Percentiles rank a stretch among this genome's conserved stretches.
These are phyloP conservation scores for Pleurotus ostreatus DNA, from an alignment of 768 basidiomycete genomes.

Conservation along the genomic window DNA sequence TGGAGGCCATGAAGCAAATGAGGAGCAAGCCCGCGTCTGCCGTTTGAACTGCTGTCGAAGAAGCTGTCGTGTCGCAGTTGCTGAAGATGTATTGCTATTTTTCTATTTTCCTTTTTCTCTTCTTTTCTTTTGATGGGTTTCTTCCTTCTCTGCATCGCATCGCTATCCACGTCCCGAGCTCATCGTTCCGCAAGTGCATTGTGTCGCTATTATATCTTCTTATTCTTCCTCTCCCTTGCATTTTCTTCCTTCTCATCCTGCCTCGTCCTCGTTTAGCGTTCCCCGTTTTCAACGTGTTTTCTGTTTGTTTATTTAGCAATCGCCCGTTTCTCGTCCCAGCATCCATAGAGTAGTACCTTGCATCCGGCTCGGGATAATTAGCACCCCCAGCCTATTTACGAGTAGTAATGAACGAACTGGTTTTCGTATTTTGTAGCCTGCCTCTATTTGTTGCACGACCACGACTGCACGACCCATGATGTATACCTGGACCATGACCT, in stretches of 20 bases:
- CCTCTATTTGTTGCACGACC: not conserved
- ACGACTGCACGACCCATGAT: not conserved
- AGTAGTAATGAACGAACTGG: constrained; percentile 7
- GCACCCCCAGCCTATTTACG: not conserved
- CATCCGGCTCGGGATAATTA: not conserved
- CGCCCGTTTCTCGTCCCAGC: too few relatives aligned
- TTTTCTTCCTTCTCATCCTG: not conserved
- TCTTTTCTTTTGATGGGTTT: not conserved
- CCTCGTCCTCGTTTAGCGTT: not conserved
- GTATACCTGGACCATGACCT: constrained; percentile 4
- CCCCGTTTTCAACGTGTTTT: not conserved
- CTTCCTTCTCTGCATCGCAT: not conserved
- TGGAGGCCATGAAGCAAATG: constrained; percentile 10
- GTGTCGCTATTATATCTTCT: not conserved
- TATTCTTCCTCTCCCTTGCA: not conserved
- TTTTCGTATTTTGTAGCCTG: not conserved
- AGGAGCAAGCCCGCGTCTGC: constrained; percentile 13
- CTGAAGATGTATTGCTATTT: too few relatives aligned
- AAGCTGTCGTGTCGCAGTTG: too few relatives aligned
- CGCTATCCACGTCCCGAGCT: not conserved
- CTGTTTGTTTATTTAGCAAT: not conserved
- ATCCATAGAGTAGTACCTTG: constrained; percentile 5
- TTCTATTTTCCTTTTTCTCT: not conserved
- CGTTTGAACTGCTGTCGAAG: constrained; percentile 2
- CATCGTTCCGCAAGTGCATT: not conserved